A percentile compares a stretch with the other conserved stretches of the same genome.
Evolutionary conservation across 441 rosid genomes (phyloP).

Genomic region (Aleurites moluccanus): DNA sequence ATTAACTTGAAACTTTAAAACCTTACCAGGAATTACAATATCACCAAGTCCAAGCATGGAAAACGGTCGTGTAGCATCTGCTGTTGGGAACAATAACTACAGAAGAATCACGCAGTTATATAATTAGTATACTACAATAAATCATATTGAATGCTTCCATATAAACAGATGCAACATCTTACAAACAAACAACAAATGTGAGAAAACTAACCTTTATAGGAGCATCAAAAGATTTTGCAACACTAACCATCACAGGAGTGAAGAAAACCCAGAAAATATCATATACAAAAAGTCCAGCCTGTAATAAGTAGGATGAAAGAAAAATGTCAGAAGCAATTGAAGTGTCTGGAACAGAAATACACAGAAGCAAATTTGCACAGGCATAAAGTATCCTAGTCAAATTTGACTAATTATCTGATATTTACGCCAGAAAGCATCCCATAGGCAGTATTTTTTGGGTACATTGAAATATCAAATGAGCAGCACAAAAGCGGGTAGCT

Average conservation of each 20-base stretch:
- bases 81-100: constrained; percentile 96
- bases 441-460: background rate
- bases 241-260: constrained; percentile 67
- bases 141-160: background rate
- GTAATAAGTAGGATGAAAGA: constrained; percentile 20
- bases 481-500: no score
- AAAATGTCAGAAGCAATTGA: constrained; percentile 2
- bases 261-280: constrained; percentile 55
- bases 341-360: background rate
- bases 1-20: background rate
- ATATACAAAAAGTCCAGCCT: constrained; percentile 96
- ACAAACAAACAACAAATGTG: background rate
- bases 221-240: constrained; percentile 97
- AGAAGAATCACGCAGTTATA: constrained; percentile 10
- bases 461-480: no score
- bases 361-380: constrained; percentile 1
- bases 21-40: constrained; percentile 90
- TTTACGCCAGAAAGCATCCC: background rate
- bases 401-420: background rate
- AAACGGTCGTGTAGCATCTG: constrained; percentile 65
- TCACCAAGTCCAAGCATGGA: constrained; percentile 99
- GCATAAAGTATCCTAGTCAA: background rate
- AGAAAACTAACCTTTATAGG: constrained; percentile 82
- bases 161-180: background rate
- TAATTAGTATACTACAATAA: constrained; percentile 10